phyloP scores from a whole-genome alignment of 192 early-diverging fungal species.

The Coemansia biformis region DNA sequence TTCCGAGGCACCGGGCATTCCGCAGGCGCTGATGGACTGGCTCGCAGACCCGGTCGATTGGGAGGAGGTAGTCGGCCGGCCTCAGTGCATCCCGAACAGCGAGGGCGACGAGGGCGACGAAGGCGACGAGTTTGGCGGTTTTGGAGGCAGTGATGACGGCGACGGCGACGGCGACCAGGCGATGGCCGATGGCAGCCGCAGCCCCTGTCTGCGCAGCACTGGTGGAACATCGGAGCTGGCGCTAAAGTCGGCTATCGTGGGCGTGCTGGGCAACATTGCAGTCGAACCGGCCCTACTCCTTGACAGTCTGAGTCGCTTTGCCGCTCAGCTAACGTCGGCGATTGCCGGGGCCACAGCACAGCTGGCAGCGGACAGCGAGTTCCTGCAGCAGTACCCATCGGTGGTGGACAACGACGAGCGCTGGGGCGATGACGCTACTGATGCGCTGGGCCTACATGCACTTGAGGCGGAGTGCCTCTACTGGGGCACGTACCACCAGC shows the following conservation, averaged over 20 bases:
- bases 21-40: constrained; percentile 24
- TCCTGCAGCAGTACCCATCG: constrained; percentile 5
- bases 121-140: constrained; percentile 16
- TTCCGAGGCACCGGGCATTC: too few relatives aligned
- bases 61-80: constrained; percentile 9
- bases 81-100: constrained; percentile 15
- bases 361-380: constrained; percentile 8
- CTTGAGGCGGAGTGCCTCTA: constrained; percentile 17
- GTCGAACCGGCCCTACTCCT: constrained; percentile 17
- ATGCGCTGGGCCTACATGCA: constrained; percentile 22
- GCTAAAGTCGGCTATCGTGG: constrained; percentile 20
- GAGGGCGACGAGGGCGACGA: constrained; percentile 7
- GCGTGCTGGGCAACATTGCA: constrained; percentile 19
- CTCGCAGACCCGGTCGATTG: constrained; percentile 28
- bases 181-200: constrained; percentile 1
- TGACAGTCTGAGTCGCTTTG: constrained; percentile 12
- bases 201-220: too few relatives aligned
- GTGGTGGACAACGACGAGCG: not conserved
- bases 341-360: constrained; percentile 13
- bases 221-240: constrained; percentile 4
- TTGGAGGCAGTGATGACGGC: too few relatives aligned
- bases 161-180: constrained; percentile 1
- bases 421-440: constrained; percentile 15
- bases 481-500: constrained; percentile 42
- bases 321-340: constrained; percentile 8